Conservation (phyloP, 2,329 filamentous ascomycete genomes). For the Gliomastix tumulicola region DNA sequence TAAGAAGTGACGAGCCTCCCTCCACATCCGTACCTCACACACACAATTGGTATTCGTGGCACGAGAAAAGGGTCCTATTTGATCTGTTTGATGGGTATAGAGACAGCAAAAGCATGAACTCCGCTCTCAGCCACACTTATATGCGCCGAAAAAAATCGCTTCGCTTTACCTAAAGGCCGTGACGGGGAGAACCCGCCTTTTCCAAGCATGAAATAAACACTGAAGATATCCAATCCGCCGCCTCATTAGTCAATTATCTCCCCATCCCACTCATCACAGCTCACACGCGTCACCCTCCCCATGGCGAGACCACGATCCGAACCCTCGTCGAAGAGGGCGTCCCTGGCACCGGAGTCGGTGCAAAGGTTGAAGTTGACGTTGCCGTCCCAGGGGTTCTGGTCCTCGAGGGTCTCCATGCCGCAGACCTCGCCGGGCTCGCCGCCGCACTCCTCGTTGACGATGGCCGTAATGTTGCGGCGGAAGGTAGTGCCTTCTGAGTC, state of each 20-base stretch:
- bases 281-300: slow-evolving; percentile 1
- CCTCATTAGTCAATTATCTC: too few species aligned
- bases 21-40: too few species aligned
- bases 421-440: slow-evolving; percentile 2
- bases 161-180: too few species aligned
- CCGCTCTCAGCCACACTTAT: too few species aligned
- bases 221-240: too few species aligned
- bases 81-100: too few species aligned
- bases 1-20: slow-evolving; percentile 12
- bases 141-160: too few species aligned
- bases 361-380: slow-evolving; percentile 6
- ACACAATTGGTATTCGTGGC: too few species aligned
- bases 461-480: slow-evolving; percentile 1
- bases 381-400: slow-evolving; percentile 1
- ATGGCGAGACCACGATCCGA: slow-evolving; percentile 2
- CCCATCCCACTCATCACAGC: slow-evolving; percentile 3
- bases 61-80: too few species aligned
- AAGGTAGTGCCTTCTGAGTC: neutral
- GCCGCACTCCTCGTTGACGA: slow-evolving; percentile 5
- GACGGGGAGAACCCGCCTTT: too few species aligned
- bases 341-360: slow-evolving; percentile 3
- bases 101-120: too few species aligned
- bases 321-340: slow-evolving; percentile 2
- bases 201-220: too few species aligned
- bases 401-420: neutral